A percentile compares a stretch with the other conserved stretches of the same genome.
Evolutionary conservation across 169 alveolate species (phyloP).

Genomic region (Perkinsus chesapeaki): DNA sequence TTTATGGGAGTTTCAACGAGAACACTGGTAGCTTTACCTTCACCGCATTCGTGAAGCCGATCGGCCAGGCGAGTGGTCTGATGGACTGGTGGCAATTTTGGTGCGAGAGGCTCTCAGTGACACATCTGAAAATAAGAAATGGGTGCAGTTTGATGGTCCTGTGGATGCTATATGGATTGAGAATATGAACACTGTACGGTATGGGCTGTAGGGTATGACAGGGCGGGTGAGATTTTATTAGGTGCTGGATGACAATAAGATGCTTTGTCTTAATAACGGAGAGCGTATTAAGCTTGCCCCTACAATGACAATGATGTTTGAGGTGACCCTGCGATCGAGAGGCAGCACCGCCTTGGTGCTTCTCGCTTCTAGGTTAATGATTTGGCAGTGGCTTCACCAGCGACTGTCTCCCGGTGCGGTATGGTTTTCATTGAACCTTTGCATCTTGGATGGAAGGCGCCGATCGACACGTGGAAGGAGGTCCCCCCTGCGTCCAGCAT

Average conservation of each 20-base stretch:
- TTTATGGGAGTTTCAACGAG: constrained; percentile 77
- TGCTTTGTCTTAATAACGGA: constrained; percentile 72
- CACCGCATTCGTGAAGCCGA: background rate
- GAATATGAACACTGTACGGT: constrained; percentile 66
- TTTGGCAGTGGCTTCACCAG: constrained; percentile 82
- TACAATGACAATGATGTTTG: constrained; percentile 78
- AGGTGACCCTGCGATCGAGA: too few relatives aligned
- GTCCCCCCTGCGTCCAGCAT: constrained; percentile 40
- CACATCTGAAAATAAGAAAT: constrained; percentile 61
- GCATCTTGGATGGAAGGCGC: constrained; percentile 83
- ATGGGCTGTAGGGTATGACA: background rate
- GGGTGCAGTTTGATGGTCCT: constrained; percentile 78
- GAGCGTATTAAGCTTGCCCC: constrained; percentile 80
- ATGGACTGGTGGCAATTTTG: constrained; percentile 77
- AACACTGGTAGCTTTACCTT: constrained; percentile 51
- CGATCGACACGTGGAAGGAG: constrained; percentile 78
- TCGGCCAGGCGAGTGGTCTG: constrained; percentile 80
- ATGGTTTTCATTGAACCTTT: constrained; percentile 78
- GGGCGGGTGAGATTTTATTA: background rate
- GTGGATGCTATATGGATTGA: constrained; percentile 89
- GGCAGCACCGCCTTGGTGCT: too few relatives aligned
- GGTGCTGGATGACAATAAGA: constrained; percentile 85
- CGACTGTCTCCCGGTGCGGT: constrained; percentile 87
- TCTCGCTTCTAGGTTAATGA: constrained; percentile 30
- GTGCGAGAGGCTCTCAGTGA: constrained; percentile 79